Base-by-base conservation (phyloP, 352 stramenopile species). In the Phytophthora kernoviae region DNA sequence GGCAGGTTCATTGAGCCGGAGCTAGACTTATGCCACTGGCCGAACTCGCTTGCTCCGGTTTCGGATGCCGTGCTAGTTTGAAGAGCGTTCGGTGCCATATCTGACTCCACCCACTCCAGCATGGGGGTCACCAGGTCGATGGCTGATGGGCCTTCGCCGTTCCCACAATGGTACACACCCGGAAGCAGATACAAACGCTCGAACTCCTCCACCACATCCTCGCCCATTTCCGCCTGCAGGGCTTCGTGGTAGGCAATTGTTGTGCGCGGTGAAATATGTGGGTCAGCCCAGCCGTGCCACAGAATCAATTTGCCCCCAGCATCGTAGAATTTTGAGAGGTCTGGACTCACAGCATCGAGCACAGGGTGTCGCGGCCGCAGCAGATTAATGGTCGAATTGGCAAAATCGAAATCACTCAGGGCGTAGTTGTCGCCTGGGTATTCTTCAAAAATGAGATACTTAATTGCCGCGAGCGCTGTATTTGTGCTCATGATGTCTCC, bases 101-200 rank as follows among this genome's bases (percentile, higher is more conserved):
- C 59, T 4, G 47, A 24, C 52, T 84, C 68, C 21, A 84, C 61
- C 68, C 71, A 80, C 40, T 75, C 53, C 14, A 80, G 55, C 70
- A 83, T 80, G 22, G 74, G 70, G 8, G 63, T 78, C 42, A 83
- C 48, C 26, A 83, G 54, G 42, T 83, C 73, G 22, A 77, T 73
- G 8, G 63, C 59, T 2, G 70, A 68, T 7, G 76, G 64, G 20
- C 73, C 70, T 33, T 83, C 64, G 18, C 73, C 73, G 15, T 54
- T 58, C 30, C 73, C 60, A 36, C 73, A 82, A 52, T 82, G 70
- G 48, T 75, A 72, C n/a, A 83, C 73, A 2, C 70, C 70, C 26
- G 73, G 70, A 30, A 82, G 62, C 24, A 82, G 58, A 43, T 83
- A 82, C 40, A 82, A 27, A 30, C 70, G 70, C 33, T 79, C 68